phyloP scores from a whole-genome alignment of 768 basidiomycete genomes.

The Nidula microcarpa region DNA sequence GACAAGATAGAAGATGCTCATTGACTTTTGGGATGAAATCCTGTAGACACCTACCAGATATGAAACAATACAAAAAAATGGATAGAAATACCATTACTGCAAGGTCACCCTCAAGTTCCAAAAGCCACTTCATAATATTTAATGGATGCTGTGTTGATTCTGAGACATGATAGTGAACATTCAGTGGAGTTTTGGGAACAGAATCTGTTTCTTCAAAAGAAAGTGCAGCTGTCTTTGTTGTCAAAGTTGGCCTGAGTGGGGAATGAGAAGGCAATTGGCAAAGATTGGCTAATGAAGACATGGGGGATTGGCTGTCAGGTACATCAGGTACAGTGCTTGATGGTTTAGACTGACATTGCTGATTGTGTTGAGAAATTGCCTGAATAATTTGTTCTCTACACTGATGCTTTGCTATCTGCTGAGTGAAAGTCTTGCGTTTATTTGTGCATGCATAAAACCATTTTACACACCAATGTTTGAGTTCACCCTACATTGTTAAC shows the following conservation, averaged over 20 bases:
- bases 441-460: conserved; percentile 9
- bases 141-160: conserved; percentile 4
- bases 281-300: no score
- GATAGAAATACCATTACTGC: conserved; percentile 11
- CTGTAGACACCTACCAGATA: conserved; percentile 4
- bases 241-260: conserved; percentile 20
- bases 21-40: conserved; percentile 21
- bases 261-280: not conserved
- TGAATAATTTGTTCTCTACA: conserved; percentile 7
- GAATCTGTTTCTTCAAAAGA: not conserved
- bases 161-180: conserved; percentile 14
- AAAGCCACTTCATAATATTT: conserved; percentile 6
- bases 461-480: conserved; percentile 12
- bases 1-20: conserved; percentile 23
- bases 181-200: not conserved
- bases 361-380: conserved; percentile 3
- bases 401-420: conserved; percentile 10
- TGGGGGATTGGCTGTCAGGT: no score
- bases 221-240: conserved; percentile 1
- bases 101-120: conserved; percentile 10
- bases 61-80: not conserved
- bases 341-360: not conserved
- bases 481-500: conserved; percentile 7
- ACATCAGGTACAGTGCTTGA: not conserved
- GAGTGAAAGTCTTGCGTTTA: conserved; percentile 9